These are phyloP conservation scores for Pascua sp. DNA, from an alignment of 1,284 basidiomycete genomes.

Conservation along the genomic window DNA sequence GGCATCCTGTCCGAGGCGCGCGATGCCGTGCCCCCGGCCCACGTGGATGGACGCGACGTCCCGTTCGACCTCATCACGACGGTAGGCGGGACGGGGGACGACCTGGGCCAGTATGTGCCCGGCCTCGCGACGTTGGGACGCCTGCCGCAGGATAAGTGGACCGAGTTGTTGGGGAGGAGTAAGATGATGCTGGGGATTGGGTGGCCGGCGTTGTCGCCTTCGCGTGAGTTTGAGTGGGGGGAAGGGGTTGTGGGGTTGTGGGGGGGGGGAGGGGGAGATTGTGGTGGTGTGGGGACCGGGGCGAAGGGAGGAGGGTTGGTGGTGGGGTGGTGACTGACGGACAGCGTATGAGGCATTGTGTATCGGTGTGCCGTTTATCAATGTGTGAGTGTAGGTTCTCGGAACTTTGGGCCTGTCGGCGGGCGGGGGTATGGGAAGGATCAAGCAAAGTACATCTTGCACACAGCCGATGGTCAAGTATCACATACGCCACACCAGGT, in stretches of 20 bases:
- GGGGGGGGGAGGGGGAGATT: too few species aligned
- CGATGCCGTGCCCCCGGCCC: constrained; percentile 1
- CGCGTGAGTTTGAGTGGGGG: not conserved
- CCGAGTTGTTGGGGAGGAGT: constrained; percentile 1
- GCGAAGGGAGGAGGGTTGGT: too few species aligned
- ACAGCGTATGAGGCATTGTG: constrained; percentile 49
- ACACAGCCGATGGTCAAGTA: too few species aligned
- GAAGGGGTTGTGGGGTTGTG: too few species aligned
- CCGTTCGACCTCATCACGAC: constrained; percentile 29
- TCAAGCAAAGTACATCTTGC: too few species aligned
- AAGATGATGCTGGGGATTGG: constrained; percentile 14
- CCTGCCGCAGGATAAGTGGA: constrained; percentile 4
- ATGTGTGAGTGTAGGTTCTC: too few species aligned
- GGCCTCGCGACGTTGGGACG: constrained; percentile 9
- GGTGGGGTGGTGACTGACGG: not conserved
- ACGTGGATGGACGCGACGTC: constrained; percentile 4
- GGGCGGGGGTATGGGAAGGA: too few species aligned
- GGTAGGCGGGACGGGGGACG: constrained; percentile 7
- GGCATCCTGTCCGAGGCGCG: constrained; percentile 3
- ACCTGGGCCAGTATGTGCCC: not conserved
- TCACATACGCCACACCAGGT: too few species aligned
- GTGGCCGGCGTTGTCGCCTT: constrained; percentile 8
- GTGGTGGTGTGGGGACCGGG: too few species aligned
- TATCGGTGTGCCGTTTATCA: constrained; percentile 51
- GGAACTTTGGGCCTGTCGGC: too few species aligned